Percentiles rank a stretch among this genome's conserved stretches.
Conservation (phyloP, 1,284 basidiomycete species). For the Tilletia caries region DNA sequence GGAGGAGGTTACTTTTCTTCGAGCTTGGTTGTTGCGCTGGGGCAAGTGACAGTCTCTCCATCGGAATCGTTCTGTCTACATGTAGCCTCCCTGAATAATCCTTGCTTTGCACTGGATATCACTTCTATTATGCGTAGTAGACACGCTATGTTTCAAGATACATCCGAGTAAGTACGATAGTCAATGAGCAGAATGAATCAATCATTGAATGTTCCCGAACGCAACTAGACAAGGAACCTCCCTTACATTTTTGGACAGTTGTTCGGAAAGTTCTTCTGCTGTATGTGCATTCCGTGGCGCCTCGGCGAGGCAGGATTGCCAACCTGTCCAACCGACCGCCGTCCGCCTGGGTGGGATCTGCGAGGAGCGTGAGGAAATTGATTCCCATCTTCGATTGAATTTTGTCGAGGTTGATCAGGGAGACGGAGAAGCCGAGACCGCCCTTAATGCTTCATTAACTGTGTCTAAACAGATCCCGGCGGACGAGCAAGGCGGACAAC, state of each 20-base stretch:
- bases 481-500: no score
- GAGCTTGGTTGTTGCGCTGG: conserved; percentile 70
- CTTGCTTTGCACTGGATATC: no score
- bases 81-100: no score
- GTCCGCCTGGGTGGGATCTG: conserved; percentile 57
- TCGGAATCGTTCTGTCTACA: no score
- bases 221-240: background rate
- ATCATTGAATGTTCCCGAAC: no score
- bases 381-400: conserved; percentile 42
- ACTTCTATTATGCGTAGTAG: no score
- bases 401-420: conserved; percentile 57
- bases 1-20: conserved; percentile 77
- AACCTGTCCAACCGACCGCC: conserved; percentile 56
- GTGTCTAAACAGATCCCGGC: no score
- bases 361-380: conserved; percentile 55
- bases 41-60: conserved; percentile 1
- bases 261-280: background rate
- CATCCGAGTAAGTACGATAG: no score
- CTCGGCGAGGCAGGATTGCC: conserved; percentile 18
- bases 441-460: no score
- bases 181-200: no score
- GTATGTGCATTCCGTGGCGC: background rate
- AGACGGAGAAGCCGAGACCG: conserved; percentile 58
- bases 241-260: background rate
- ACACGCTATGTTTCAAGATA: no score